Base-by-base conservation (phyloP, 345 rosid species). In the Gossypium longicalyx region DNA sequence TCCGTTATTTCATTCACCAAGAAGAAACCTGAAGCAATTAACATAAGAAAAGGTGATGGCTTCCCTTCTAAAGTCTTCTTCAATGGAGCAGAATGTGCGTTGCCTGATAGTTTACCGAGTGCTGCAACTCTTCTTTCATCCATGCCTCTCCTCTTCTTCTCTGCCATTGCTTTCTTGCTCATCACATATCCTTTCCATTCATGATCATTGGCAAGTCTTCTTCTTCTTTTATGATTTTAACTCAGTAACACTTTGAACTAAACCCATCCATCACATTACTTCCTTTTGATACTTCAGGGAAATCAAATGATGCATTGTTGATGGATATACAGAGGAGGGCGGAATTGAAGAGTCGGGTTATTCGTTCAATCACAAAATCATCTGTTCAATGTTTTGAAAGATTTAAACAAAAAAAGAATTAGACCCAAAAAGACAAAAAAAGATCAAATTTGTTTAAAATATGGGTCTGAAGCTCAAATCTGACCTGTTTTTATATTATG, bases 51-150 rank as follows among this genome's bases (percentile, higher is more conserved):
- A 4, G 98, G 99, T 0, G 91, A 93, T 45, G 98, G 98, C 9
- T 95, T 95, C 51, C 99, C 97, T 0, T 77, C 84, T 1, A 90
- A 76, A 82, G 78, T 95, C 38, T 73, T 78, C 77, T 95, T 93
- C 79, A 90, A 95, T 62, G 99, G 99, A 45, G 98, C 91, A 80
- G 98, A 95, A 78, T 95, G 99, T 48, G 85, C 97, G 0, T 85
- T 95, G 52, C 99, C 99, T 2, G 73, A 68, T 22, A 75, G 73
- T 12, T 74, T 90, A 15, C 99, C 99, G 0, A 54, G 22, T 23
- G 76, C 83, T 69, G 69, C 84, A n/a, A 62, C 75, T 25, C 53
- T 71, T 4, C 48, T 77, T 29, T 80, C 74, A 19, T 70, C 82
- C 7, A 22, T 79, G 41, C 23, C 83, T 15, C 56, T 80, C 64